Conservation (phyloP, 345 rosid genomes). For the Murraya paniculata region DNA sequence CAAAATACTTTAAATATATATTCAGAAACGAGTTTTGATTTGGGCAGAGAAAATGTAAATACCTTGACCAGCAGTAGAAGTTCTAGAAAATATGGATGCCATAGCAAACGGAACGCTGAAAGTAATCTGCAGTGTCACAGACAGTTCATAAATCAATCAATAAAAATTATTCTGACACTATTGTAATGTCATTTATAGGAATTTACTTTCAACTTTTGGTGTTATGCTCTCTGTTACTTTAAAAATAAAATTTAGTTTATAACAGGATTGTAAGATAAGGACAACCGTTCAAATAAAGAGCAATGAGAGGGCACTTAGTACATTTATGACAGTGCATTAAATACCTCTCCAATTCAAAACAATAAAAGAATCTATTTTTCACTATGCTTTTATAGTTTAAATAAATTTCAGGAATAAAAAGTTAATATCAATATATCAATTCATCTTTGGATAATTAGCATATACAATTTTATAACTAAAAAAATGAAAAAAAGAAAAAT, state of each 20-base stretch:
- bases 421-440: no score
- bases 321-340: not conserved
- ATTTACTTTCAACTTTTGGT: not conserved
- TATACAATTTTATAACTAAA: no score
- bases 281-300: not conserved
- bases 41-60: not conserved
- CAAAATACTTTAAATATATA: not conserved
- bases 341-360: no score
- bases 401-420: no score
- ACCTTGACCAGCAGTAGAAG: constrained; percentile 88
- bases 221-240: not conserved
- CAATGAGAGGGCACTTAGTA: not conserved
- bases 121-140: constrained; percentile 51
- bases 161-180: not conserved
- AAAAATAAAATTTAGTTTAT: no score
- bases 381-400: no score
- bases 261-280: no score
- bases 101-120: constrained; percentile 83
- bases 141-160: not conserved
- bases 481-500: no score
- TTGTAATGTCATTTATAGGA: no score
- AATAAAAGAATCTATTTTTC: no score
- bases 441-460: no score
- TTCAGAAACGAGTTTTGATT: not conserved
- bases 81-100: constrained; percentile 73